phyloP scores from a whole-genome alignment of 768 basidiomycete genomes.

The Lactifluus echinatus region DNA sequence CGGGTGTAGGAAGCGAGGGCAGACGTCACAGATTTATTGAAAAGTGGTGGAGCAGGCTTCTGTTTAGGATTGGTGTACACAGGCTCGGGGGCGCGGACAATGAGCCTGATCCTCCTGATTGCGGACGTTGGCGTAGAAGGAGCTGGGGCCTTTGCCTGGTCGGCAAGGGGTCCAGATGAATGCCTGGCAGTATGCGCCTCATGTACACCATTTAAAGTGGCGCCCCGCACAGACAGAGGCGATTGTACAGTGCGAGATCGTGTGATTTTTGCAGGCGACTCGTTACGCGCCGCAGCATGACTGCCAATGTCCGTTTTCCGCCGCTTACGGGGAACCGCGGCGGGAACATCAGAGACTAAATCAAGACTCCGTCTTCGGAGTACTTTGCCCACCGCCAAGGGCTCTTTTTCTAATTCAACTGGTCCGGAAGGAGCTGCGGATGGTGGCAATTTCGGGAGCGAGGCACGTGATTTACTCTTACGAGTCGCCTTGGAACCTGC shows the following conservation, averaged over 20 bases:
- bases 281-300: not conserved
- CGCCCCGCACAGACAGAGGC: not conserved
- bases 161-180: not conserved
- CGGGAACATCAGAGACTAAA: not conserved
- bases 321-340: conserved; percentile 16
- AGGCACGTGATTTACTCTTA: not conserved
- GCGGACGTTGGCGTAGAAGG: conserved; percentile 25
- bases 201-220: conserved; percentile 6
- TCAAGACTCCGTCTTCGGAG: conserved; percentile 11
- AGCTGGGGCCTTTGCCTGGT: not conserved
- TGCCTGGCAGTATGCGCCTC: not conserved
- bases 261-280: not conserved
- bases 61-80: conserved; percentile 60
- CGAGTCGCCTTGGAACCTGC: conserved; percentile 5
- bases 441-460: not conserved
- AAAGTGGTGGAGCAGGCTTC: conserved; percentile 43
- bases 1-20: conserved; percentile 58
- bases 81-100: conserved; percentile 57
- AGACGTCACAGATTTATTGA: conserved; percentile 43
- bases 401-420: not conserved
- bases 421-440: conserved; percentile 1
- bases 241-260: not conserved
- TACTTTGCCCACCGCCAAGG: not conserved
- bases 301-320: conserved; percentile 14
- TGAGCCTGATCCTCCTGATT: conserved; percentile 57